Evolutionary conservation across 345 rosid species (phyloP).

Genomic region (Excoecaria cochinchinensis): DNA sequence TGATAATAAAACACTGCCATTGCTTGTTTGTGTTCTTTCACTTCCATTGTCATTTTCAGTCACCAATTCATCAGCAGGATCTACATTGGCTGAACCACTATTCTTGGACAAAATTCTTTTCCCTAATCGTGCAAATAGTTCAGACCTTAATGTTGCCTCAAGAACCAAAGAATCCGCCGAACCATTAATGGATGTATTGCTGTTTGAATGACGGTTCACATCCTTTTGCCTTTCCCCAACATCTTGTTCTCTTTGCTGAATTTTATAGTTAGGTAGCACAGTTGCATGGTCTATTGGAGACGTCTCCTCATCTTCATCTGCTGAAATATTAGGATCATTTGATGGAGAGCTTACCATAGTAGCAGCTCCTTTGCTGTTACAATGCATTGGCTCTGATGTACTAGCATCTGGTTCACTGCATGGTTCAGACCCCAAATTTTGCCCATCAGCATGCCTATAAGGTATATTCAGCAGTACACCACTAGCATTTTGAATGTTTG

Average conservation of each 20-base stretch:
- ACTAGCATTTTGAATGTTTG: conserved; percentile 24
- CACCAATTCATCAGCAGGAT: conserved; percentile 46
- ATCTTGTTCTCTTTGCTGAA: conserved; percentile 32
- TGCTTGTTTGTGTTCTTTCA: conserved; percentile 57
- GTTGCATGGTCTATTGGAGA: conserved; percentile 50
- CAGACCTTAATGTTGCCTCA: conserved; percentile 84
- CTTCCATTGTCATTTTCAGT: conserved; percentile 56
- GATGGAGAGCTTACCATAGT: conserved; percentile 53
- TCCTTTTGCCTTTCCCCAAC: conserved; percentile 33
- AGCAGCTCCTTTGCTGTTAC: conserved; percentile 41
- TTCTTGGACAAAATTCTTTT: conserved; percentile 45
- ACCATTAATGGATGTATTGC: conserved; percentile 26
- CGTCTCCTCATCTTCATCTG: conserved; percentile 60
- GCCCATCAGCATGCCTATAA: conserved; percentile 42
- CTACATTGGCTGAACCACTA: conserved; percentile 39
- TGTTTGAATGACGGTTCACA: conserved; percentile 16
- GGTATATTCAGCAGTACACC: conserved; percentile 27
- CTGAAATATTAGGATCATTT: conserved; percentile 48
- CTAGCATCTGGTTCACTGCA: conserved; percentile 90
- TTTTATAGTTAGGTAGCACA: conserved; percentile 35
- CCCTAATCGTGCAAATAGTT: conserved; percentile 67
- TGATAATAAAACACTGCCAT: conserved; percentile 43
- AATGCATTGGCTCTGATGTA: conserved; percentile 72
- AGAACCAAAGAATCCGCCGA: conserved; percentile 57
- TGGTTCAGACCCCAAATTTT: conserved; percentile 62